Conservation (phyloP, 176 grass and related monocot species). For the Ampelocalamus luodianensis region DNA sequence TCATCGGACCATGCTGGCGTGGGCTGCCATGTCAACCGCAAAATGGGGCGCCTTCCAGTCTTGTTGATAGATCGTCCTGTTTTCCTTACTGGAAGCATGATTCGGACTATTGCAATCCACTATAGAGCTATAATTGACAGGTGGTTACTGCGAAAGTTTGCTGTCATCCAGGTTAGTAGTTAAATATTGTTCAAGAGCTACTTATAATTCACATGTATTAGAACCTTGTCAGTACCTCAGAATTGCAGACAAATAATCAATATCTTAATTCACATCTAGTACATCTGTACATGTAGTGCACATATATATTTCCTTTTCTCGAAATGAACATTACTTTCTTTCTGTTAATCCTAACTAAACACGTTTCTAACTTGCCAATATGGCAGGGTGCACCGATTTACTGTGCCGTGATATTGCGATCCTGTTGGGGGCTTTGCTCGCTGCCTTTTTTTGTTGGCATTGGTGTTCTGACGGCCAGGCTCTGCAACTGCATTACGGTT, state of each 20-base stretch:
- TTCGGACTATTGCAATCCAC: slow-evolving; percentile 31
- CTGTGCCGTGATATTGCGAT: background rate
- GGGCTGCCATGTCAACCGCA: background rate
- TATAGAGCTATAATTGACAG: slow-evolving; percentile 46
- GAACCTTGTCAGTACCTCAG: background rate
- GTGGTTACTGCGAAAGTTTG: slow-evolving; percentile 39
- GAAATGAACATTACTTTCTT: background rate
- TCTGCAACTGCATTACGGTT: slow-evolving; percentile 3
- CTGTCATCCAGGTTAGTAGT: slow-evolving; percentile 42
- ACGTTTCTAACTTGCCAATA: slow-evolving; percentile 9
- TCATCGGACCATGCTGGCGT: slow-evolving; percentile 24
- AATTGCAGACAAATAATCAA: background rate
- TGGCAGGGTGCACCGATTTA: slow-evolving; percentile 40
- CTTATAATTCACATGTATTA: background rate
- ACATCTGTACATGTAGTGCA: background rate
- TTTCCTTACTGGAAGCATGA: slow-evolving; percentile 33
- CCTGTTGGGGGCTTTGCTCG: slow-evolving; percentile 21
- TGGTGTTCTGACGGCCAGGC: slow-evolving; percentile 42
- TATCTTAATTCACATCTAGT: background rate
- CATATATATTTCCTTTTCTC: no score
- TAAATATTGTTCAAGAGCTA: background rate
- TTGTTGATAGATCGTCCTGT: slow-evolving; percentile 26
- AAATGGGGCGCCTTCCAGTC: slow-evolving; percentile 23
- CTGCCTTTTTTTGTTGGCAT: slow-evolving; percentile 55
- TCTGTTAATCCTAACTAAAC: slow-evolving; percentile 2